phyloP scores from a whole-genome alignment of 2,329 filamentous ascomycete species.

The Madurella fahalii region DNA sequence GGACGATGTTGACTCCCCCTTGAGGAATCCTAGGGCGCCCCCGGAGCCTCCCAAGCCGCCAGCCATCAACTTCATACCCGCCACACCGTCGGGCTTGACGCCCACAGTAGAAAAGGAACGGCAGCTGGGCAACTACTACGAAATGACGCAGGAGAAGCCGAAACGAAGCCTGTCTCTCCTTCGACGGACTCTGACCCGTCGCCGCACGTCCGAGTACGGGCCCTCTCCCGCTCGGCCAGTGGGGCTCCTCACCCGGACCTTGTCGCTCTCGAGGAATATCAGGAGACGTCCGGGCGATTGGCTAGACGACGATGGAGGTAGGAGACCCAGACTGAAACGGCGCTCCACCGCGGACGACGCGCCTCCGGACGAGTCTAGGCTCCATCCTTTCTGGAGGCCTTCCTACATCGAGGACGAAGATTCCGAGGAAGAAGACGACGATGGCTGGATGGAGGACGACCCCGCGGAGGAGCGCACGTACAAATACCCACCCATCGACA shows the following conservation, averaged over 20 bases:
- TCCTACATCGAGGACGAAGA: conserved; percentile 38
- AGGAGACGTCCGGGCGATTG: conserved; percentile 28
- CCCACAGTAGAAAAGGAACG: conserved; percentile 50
- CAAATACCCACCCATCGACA: conserved; percentile 47
- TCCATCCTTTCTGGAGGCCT: conserved; percentile 62
- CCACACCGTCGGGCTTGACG: conserved; percentile 57
- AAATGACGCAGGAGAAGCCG: conserved; percentile 44
- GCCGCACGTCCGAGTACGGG: conserved; percentile 45
- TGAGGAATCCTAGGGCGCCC: conserved; percentile 58
- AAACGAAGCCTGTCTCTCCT: conserved; percentile 48
- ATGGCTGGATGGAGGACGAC: conserved; percentile 33
- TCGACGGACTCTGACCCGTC: conserved; percentile 49
- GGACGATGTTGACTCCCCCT: conserved; percentile 56
- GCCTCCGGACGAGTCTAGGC: conserved; percentile 49
- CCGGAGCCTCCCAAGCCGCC: conserved; percentile 48
- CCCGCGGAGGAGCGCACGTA: conserved; percentile 38
- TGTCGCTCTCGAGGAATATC: conserved; percentile 49
- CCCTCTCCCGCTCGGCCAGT: conserved; percentile 38
- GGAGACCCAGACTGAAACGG: conserved; percentile 28
- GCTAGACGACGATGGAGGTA: conserved; percentile 25
- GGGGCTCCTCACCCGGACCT: conserved; percentile 45
- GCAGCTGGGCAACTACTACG: conserved; percentile 52
- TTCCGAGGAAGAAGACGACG: conserved; percentile 30
- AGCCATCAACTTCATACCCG: conserved; percentile 57
- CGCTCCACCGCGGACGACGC: conserved; percentile 43